Base-by-base conservation (phyloP, 2,329 filamentous ascomycete genomes). In the Aspergillus spinulosporus region DNA sequence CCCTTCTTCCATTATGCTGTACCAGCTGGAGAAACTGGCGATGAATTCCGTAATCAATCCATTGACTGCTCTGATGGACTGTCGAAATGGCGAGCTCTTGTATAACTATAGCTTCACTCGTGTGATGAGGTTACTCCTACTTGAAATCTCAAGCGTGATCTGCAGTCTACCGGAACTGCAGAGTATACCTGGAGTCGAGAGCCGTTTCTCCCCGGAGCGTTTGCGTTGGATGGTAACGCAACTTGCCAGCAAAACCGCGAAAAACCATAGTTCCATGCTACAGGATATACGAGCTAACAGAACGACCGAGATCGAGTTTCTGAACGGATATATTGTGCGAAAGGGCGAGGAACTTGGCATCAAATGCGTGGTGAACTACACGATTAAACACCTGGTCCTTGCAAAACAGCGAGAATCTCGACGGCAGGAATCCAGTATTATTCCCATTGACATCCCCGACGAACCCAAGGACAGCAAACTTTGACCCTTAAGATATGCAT, bases 301-400 rank as follows among this genome's bases (percentile, higher is more conserved):
- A 59, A 74, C 79, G 56, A 91, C 90, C 0, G 91, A 96, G 66
- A 83, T 97, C 40, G 84, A 92, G 45, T 96, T 88, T 66, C 83
- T 93, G 63, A 97, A 95, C 70, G 93, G 92, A 0, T 99, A 93
- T 75, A 88, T 99, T 58, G 80, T 95, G 32, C 81, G 78, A 49
- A 82, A 88, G 40, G 94, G 89, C 0, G 81, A 84, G 64, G 83
- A 89, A 68, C 66, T 92, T 58, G 89, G 90, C 1, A 78, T 96
- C n/a, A 78, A 83, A 49, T 86, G 86, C 65, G 83, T 85, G 8
- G 78, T 87, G 59, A 94, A 96, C 68, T 86, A 87, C 64, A 82
- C 89, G 78, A 77, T 95, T 43, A 77, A 88, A 71, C 79, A 86
- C 52, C 74, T 92, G 75, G 86, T 97, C 48, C 85, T 88, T 67